Base-by-base conservation (phyloP, 2,329 filamentous ascomycete genomes). In the Hymenoscyphus salicellus region DNA sequence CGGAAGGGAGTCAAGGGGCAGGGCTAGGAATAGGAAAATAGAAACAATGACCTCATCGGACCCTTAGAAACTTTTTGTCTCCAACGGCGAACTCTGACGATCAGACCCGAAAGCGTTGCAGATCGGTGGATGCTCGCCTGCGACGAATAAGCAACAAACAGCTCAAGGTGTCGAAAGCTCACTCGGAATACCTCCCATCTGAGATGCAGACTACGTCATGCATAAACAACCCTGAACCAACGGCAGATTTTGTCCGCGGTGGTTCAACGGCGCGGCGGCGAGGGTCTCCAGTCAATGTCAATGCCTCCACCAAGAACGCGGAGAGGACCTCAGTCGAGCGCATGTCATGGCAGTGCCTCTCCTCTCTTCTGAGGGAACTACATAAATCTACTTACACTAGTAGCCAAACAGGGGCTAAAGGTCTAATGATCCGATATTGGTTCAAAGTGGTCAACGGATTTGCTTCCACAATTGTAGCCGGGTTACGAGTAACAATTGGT, bases 101-200 rank as follows among this genome's bases (percentile, higher is more conserved):
- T 61, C 49, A 23, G 58, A 36, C 58, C 58, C 58, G n/a, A 49
- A 30, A 60, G 58, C 23, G 58, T 60, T 61, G 60, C 60, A 55
- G 60, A 61, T 61, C 60, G 8, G 43, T 61, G 60, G 49, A 38
- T 55, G 28, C 14, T 17, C 36, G 14, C 20, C 10, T 11, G 16
- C 17, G 8, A 52, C 23, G 30, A 61, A 33, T 28, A 55, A 55
- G 17, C 20, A 55, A 36, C 28, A 49, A 55, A 36, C 28, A 49
- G 36, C 38, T 20, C 17, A 49, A 52, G 55, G 26, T 26, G 26
- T 4, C n/a, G n/a, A n/a, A n/a, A n/a, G n/a, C n/a, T n/a, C n/a
- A n/a, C n/a, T 20, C 36, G 58, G 43, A 59, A 23, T 11, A 33
- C 26, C 23, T 28, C 11, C 57, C 33, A 16, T 26, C 36, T 28